Conservation (phyloP, 192 early-diverging fungal species). For the Funneliformis geosporum region DNA sequence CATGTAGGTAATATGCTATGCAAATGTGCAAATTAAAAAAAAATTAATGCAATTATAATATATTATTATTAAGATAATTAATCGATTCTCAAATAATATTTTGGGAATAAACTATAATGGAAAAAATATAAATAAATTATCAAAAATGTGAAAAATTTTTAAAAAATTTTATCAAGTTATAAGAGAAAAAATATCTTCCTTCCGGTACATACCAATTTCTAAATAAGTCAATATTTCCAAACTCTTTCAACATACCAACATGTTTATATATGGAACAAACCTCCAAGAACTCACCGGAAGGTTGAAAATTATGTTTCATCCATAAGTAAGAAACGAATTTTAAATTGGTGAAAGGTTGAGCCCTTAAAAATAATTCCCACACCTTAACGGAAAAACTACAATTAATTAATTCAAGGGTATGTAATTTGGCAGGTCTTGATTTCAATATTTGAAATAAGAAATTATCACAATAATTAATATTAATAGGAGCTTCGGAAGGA, state of each 20-base stretch:
- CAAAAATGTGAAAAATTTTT: too few relatives aligned
- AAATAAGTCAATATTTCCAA: neutral
- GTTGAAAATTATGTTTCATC: neutral
- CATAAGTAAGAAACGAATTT: neutral
- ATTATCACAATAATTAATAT: neutral
- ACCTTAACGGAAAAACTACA: neutral
- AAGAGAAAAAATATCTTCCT: too few relatives aligned
- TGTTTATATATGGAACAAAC: neutral
- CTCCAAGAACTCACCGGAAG: neutral
- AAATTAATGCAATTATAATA: too few relatives aligned
- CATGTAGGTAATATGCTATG: too few relatives aligned
- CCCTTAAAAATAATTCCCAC: neutral
- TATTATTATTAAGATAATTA: too few relatives aligned
- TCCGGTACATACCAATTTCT: neutral
- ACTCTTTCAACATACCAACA: neutral
- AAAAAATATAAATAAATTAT: too few relatives aligned
- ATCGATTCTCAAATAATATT: too few relatives aligned
- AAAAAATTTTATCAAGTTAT: too few relatives aligned
- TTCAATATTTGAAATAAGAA: neutral
- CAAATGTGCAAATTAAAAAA: too few relatives aligned
- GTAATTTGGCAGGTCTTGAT: neutral
- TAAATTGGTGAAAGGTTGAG: neutral
- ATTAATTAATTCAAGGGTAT: neutral
- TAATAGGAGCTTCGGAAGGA: neutral
- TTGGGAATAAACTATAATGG: too few relatives aligned